Evolutionary conservation across 495 filamentous ascomycete genomes (phyloP), one percentile per base, ranked within the genome.

Genomic region (Extremus antarcticus): DNA sequence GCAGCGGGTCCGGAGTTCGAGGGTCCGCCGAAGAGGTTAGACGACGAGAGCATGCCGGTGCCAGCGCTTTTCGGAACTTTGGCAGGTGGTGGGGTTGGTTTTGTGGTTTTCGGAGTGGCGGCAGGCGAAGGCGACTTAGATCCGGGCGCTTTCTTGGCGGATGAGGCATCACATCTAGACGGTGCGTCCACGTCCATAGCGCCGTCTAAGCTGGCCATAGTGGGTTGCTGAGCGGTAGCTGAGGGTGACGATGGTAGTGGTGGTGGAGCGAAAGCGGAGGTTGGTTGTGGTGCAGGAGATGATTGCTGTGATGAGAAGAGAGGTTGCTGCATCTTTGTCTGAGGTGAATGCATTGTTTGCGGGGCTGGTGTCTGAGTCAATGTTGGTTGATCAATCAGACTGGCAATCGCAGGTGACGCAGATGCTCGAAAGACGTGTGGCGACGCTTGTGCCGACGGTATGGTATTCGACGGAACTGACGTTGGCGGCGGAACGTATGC

Each of bases 341-440:
- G 63, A 52, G 48, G 56, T 40, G 29, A 47, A 32, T 51, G 50
- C 11, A 41, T 58, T 46, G 41, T 60, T 55, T 47, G 54, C 50
- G 61, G 55, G 60, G 73, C 67, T 9, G 52, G 39, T n/a, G 41
- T 7, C 41, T 45, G 8, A 9, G n/a, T 45, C n/a, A 17, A 9
- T 45, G 10, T 68, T 11, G 85, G 81, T 8, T 87, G 87, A 57
- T 95, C 89, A 40, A 95, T 89, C 35, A 95, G 76, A 66, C 87
- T 92, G 19, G 88, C 82, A 57, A 95, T 95, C 0, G 90, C 88
- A 8, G 90, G 88, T 22, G 90, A 94, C 19, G 86, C 85, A 65
- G 86, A 92, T 17, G 88, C 86, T 49, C 86, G 80, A 50, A 71
- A 74, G 58, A 66, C 49, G 23, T 47, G 53, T 16, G 54, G 66